Conservation (phyloP, 805 yeast genomes). For the Candida silvatica region DNA sequence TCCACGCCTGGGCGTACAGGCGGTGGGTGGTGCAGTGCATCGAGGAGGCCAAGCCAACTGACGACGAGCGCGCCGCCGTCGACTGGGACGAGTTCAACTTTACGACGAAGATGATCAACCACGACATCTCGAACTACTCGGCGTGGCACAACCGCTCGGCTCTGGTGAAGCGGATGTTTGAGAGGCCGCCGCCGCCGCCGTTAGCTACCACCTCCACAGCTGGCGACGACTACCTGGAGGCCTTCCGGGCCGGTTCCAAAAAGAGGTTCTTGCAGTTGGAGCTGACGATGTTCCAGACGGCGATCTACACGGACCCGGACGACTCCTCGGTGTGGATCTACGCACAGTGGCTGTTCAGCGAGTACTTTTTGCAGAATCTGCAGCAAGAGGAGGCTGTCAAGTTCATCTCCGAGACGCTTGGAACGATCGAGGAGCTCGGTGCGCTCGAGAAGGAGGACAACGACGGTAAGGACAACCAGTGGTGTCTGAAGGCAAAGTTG, state of each 20-base stretch:
- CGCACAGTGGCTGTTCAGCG: constrained; percentile 65
- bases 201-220: too few species aligned
- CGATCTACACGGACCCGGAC: constrained; percentile 86
- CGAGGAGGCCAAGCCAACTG: constrained; percentile 7
- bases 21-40: constrained; percentile 49
- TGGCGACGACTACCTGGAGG: constrained; percentile 11
- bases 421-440: constrained; percentile 51
- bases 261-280: constrained; percentile 41
- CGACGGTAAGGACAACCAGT: constrained; percentile 45
- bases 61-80: constrained; percentile 10
- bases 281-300: constrained; percentile 63
- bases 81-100: constrained; percentile 55
- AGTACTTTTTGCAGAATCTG: constrained; percentile 29
- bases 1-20: constrained; percentile 94
- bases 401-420: constrained; percentile 37
- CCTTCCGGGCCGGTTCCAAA: constrained; percentile 12
- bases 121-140: constrained; percentile 83
- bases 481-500: constrained; percentile 63
- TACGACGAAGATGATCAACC: constrained; percentile 71
- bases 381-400: constrained; percentile 23
- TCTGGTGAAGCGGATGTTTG: constrained; percentile 47
- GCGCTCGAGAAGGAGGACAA: constrained; percentile 65
- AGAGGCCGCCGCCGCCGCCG: constrained; percentile 7
- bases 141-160: constrained; percentile 92
- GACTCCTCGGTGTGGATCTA: constrained; percentile 94